A percentile compares a stretch with the other conserved stretches of the same genome.
Evolutionary conservation across 805 yeast species (phyloP).

Genomic region (Kuraishia hungarica): DNA sequence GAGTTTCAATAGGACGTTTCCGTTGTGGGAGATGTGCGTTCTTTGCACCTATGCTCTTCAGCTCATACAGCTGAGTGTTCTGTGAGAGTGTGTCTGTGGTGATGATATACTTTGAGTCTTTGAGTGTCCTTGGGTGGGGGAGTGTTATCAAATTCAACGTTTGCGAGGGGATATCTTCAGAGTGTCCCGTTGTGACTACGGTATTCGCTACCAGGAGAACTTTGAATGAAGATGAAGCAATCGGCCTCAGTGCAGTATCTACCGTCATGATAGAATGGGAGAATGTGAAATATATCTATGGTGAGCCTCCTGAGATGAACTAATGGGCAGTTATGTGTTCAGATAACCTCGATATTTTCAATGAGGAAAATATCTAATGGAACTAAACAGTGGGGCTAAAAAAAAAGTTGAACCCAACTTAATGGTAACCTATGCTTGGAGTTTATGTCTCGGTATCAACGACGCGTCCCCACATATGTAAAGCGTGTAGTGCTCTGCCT

Average conservation of each 20-base stretch:
- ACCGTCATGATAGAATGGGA: background rate
- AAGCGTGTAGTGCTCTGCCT: no score
- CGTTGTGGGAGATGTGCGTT: conserved; percentile 24
- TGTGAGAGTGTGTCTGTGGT: background rate
- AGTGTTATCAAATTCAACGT: background rate
- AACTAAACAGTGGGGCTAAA: no score
- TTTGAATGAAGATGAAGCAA: background rate
- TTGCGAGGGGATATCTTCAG: background rate
- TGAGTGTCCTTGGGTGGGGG: background rate
- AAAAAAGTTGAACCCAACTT: no score
- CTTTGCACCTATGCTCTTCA: conserved; percentile 27
- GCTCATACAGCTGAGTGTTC: conserved; percentile 24
- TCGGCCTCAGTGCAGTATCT: background rate
- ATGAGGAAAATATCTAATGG: no score
- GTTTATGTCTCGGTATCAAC: background rate
- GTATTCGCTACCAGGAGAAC: background rate
- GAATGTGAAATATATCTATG: background rate
- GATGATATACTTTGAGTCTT: background rate
- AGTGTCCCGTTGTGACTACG: background rate
- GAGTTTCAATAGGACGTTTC: conserved; percentile 19
- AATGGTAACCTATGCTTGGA: no score
- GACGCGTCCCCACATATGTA: background rate
- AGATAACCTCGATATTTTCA: no score
- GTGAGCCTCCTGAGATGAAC: background rate
- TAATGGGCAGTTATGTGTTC: no score